Conservation (phyloP, 2,329 filamentous ascomycete species). For the Exophiala xenobiotica region DNA sequence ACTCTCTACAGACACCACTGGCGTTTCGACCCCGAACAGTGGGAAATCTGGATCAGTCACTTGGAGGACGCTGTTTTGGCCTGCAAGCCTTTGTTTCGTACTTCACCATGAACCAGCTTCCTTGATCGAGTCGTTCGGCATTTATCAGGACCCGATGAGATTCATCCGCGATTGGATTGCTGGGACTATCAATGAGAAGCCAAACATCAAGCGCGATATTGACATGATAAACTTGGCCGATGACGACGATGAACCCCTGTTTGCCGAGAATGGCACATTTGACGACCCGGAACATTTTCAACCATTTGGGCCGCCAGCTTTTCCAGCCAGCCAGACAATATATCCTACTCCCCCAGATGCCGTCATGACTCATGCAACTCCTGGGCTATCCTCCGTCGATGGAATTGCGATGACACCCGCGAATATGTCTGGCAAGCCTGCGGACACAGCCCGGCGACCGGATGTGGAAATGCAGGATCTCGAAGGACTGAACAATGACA, state of each 20-base stretch:
- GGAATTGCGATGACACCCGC: conserved; percentile 31
- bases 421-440: conserved; percentile 30
- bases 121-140: conserved; percentile 9
- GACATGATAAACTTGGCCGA: conserved; percentile 5
- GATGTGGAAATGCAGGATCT: conserved; percentile 26
- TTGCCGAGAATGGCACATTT: conserved; percentile 28
- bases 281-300: conserved; percentile 28
- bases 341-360: conserved; percentile 57
- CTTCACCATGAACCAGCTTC: conserved; percentile 31
- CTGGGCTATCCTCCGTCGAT: conserved; percentile 34
- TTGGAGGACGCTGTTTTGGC: conserved; percentile 46
- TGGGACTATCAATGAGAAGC: conserved; percentile 14
- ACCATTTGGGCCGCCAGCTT: conserved; percentile 25
- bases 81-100: conserved; percentile 44
- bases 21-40: conserved; percentile 23
- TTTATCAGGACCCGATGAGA: conserved; percentile 39
- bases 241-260: conserved; percentile 24
- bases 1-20: not conserved
- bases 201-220: not conserved
- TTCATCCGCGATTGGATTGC: conserved; percentile 45
- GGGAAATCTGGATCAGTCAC: conserved; percentile 34
- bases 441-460: conserved; percentile 2
- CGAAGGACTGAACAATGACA: conserved; percentile 7
- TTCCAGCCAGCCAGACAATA: conserved; percentile 36
- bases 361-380: conserved; percentile 36